Percentiles rank a stretch among this genome's conserved stretches.
Conservation (phyloP, 495 filamentous ascomycete species). For the Trichoderma gamsii region DNA sequence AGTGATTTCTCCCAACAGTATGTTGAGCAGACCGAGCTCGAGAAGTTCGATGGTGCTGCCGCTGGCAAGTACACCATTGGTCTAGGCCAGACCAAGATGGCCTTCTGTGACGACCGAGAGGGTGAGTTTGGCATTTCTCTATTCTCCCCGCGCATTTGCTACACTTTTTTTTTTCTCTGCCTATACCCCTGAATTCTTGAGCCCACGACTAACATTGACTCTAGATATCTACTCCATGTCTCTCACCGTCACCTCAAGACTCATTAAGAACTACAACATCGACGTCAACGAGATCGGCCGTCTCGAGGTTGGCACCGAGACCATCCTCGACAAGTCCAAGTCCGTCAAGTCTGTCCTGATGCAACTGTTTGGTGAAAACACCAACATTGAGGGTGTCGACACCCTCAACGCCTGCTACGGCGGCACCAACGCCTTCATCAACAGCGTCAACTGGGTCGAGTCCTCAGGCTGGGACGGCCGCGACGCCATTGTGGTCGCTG, state of each 20-base stretch:
- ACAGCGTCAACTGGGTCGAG: slow-evolving; percentile 95
- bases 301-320: slow-evolving; percentile 97
- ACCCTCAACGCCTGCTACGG: slow-evolving; percentile 98
- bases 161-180: slow-evolving; percentile 6
- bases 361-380: slow-evolving; percentile 85
- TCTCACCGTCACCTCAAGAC: slow-evolving; percentile 81
- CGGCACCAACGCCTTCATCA: slow-evolving; percentile 96
- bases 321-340: slow-evolving; percentile 98
- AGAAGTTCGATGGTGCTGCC: slow-evolving; percentile 96
- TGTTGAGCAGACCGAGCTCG: slow-evolving; percentile 90
- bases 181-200: not conserved
- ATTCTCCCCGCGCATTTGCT: not conserved
- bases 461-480: slow-evolving; percentile 97
- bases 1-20: slow-evolving; percentile 54
- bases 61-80: slow-evolving; percentile 98
- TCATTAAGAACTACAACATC: slow-evolving; percentile 89
- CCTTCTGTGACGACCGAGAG: slow-evolving; percentile 98
- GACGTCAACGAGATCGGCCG: slow-evolving; percentile 85
- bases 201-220: not conserved
- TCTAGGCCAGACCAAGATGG: slow-evolving; percentile 99
- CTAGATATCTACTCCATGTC: slow-evolving; percentile 96
- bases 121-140: slow-evolving; percentile 49
- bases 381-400: slow-evolving; percentile 94
- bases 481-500: slow-evolving; percentile 86
- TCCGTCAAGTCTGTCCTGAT: slow-evolving; percentile 99